Evolutionary conservation across 1,284 basidiomycete species (phyloP).

Genomic region (Puccinia polysora): DNA sequence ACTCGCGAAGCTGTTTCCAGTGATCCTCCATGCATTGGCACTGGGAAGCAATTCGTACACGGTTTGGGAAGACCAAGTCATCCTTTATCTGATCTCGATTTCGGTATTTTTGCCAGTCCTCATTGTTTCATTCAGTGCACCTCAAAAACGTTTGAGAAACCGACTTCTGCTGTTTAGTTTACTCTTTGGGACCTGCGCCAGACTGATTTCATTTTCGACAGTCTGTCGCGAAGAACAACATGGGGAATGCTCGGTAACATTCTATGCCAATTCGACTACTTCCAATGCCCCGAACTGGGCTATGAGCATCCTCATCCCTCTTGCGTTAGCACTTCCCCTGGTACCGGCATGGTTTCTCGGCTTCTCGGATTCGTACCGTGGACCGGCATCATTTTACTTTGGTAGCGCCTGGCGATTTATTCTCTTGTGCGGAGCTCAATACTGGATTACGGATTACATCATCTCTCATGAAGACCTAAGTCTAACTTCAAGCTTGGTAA

Average conservation of each 20-base stretch:
- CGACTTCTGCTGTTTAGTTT: conserved; percentile 69
- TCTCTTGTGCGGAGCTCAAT: conserved; percentile 61
- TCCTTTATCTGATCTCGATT: conserved; percentile 68
- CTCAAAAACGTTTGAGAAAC: conserved; percentile 65
- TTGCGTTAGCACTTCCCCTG: conserved; percentile 62
- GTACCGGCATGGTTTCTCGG: conserved; percentile 61
- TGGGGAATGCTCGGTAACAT: conserved; percentile 76
- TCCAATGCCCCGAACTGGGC: conserved; percentile 63
- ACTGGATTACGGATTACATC: conserved; percentile 74
- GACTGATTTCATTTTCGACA: conserved; percentile 70
- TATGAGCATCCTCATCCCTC: conserved; percentile 60
- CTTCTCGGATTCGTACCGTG: conserved; percentile 69
- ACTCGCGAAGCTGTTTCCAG: conserved; percentile 6
- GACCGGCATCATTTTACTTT: conserved; percentile 65
- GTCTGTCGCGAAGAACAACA: conserved; percentile 94
- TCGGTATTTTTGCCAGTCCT: conserved; percentile 59
- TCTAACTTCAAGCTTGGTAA: conserved; percentile 47
- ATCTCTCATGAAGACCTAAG: conserved; percentile 23
- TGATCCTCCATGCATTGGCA: conserved; percentile 16
- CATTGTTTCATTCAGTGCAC: conserved; percentile 57
- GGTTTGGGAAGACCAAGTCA: conserved; percentile 86
- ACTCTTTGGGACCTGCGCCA: conserved; percentile 65
- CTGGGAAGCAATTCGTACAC: conserved; percentile 72
- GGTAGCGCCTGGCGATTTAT: conserved; percentile 61
- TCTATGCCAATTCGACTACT: conserved; percentile 68